phyloP scores from a whole-genome alignment of 371 early-diverging fungal genomes.

The Haplosporangium sp. region DNA sequence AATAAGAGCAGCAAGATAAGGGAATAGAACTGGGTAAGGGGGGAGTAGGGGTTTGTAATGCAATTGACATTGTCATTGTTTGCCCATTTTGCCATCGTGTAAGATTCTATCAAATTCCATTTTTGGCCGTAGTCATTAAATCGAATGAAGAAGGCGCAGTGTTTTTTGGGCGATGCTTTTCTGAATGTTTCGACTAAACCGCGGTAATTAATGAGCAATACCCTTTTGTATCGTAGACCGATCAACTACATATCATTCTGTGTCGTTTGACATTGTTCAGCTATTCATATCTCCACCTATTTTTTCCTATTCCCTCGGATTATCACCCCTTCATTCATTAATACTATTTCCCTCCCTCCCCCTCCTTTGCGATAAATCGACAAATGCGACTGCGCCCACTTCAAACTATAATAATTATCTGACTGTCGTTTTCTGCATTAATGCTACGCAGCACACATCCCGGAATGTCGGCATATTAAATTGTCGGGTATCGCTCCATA shows the following conservation, averaged over 20 bases:
- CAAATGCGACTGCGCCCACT: neutral
- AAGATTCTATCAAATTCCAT: neutral
- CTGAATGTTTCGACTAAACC: neutral
- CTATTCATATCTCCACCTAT: neutral
- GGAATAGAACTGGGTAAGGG: neutral
- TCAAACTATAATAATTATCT: too few relatives aligned
- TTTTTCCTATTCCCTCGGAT: slow-evolving; percentile 1
- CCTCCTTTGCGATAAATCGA: neutral
- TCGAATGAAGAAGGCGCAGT: slow-evolving; percentile 7
- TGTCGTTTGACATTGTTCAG: neutral
- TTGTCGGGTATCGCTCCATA: neutral
- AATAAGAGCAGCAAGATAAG: neutral
- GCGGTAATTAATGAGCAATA: too few relatives aligned
- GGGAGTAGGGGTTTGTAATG: neutral
- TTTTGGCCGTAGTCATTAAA: neutral
- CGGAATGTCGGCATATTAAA: too few relatives aligned
- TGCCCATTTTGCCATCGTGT: slow-evolving; percentile 1
- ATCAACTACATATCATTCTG: too few relatives aligned
- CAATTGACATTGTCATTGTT: neutral
- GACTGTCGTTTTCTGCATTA: neutral
- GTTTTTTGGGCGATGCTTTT: slow-evolving; percentile 3
- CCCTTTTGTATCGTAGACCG: too few relatives aligned
- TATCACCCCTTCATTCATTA: neutral
- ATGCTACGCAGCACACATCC: neutral
- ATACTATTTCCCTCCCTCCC: neutral